These are phyloP conservation scores for Colletotrichum filicis DNA, from an alignment of 2,329 filamentous ascomycete species.

Conservation along the genomic window DNA sequence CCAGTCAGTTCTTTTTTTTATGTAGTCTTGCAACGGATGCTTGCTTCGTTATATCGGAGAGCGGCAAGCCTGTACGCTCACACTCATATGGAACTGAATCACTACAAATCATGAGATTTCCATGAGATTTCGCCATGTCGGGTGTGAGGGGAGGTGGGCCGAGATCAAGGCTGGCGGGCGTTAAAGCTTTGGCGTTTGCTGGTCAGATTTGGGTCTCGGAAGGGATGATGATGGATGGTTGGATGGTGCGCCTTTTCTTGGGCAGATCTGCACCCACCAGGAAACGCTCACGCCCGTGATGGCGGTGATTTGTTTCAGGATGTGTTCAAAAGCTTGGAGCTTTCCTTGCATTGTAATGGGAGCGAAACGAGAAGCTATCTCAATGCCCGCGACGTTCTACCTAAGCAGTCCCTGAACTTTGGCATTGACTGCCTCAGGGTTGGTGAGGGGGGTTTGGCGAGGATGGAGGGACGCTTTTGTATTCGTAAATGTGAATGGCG, in stretches of 20 bases:
- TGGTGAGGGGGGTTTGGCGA: background rate
- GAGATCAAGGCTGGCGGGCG: conserved; percentile 17
- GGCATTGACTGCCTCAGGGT: background rate
- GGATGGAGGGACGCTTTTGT: background rate
- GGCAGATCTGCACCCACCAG: conserved; percentile 21
- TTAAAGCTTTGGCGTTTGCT: conserved; percentile 3
- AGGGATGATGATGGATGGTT: background rate
- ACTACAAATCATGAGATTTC: background rate
- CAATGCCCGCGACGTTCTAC: background rate
- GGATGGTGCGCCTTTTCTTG: conserved; percentile 1
- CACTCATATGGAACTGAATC: background rate
- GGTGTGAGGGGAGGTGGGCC: background rate
- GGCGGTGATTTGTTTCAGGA: conserved; percentile 14
- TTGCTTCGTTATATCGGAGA: background rate
- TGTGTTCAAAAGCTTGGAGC: conserved; percentile 1
- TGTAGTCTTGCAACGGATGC: background rate
- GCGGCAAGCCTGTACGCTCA: background rate
- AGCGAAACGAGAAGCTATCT: background rate
- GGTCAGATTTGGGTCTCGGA: conserved; percentile 4
- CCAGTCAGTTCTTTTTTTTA: background rate
- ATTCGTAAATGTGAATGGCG: background rate
- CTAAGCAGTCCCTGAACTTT: background rate
- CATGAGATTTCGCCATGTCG: background rate
- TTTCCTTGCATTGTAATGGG: background rate
- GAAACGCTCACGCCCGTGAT: conserved; percentile 1